A percentile compares a stretch with the other conserved stretches of the same genome.
Conservation (phyloP, 2,329 filamentous ascomycete genomes). For the Verticillium tricorpus region DNA sequence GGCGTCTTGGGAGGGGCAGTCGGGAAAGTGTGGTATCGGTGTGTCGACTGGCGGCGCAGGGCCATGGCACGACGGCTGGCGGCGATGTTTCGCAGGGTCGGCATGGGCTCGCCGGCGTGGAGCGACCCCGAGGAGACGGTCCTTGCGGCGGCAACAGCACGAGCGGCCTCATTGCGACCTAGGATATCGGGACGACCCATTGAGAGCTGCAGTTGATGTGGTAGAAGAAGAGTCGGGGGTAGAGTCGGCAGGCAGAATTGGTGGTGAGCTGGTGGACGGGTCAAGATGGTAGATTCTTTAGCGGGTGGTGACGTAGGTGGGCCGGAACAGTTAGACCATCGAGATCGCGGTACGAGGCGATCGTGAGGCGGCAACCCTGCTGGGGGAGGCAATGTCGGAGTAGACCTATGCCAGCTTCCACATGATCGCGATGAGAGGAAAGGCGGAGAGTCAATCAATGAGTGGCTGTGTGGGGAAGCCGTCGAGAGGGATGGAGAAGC, state of each 20-base stretch:
- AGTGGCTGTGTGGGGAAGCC: not conserved
- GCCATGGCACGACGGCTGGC: slow-evolving; percentile 10
- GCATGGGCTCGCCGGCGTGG: slow-evolving; percentile 47
- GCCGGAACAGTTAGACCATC: not conserved
- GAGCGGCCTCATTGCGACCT: not conserved
- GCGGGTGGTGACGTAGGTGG: not conserved
- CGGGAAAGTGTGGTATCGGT: slow-evolving; percentile 79
- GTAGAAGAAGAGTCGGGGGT: not conserved
- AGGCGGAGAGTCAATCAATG: not conserved
- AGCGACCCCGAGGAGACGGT: slow-evolving; percentile 40
- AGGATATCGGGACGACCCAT: slow-evolving; percentile 1
- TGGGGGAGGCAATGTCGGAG: not conserved
- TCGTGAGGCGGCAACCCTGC: not conserved
- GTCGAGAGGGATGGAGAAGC: not conserved
- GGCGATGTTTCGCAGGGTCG: slow-evolving; percentile 23
- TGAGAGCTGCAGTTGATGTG: not conserved
- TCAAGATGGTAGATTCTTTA: not conserved
- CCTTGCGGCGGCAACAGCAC: slow-evolving; percentile 7
- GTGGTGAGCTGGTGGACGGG: not conserved
- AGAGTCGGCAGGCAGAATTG: not conserved
- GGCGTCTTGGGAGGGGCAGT: slow-evolving; percentile 67
- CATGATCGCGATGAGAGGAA: not conserved
- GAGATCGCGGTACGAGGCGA: not conserved
- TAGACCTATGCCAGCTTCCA: not conserved
- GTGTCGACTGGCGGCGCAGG: slow-evolving; percentile 34